Evolutionary conservation across 345 rosid genomes (phyloP).

Genomic region (Pistacia vera): DNA sequence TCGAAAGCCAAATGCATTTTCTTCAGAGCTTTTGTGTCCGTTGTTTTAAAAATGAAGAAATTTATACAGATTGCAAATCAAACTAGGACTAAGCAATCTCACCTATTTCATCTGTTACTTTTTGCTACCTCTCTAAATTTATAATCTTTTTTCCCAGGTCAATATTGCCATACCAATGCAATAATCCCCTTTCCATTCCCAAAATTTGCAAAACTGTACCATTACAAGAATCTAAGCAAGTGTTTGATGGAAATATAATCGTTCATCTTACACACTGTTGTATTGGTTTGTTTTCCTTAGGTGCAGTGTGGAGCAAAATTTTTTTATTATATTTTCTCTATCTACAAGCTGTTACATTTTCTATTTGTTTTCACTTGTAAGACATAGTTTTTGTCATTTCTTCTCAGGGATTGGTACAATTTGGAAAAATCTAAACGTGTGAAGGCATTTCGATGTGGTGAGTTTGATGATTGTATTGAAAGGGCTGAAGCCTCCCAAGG

Average conservation of each 20-base stretch:
- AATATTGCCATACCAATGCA: not conserved
- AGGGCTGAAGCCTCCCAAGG: constrained; percentile 83
- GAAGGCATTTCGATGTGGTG: constrained; percentile 96
- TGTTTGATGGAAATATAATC: not conserved
- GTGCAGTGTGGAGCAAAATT: not conserved
- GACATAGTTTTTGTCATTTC: constrained; percentile 9
- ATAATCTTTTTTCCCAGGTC: not conserved
- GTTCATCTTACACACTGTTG: not conserved
- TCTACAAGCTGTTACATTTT: not conserved
- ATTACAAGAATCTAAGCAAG: not conserved
- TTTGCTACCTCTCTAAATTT: not conserved
- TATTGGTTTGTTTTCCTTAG: not conserved
- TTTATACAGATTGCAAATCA: not conserved
- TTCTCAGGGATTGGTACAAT: constrained; percentile 96
- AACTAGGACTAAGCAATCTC: not conserved
- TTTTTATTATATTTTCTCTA: not conserved
- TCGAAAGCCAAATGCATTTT: not conserved
- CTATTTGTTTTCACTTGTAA: constrained; percentile 1
- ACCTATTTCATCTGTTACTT: not conserved
- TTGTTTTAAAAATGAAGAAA: not conserved
- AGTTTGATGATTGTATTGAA: constrained; percentile 92
- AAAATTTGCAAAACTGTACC: not conserved
- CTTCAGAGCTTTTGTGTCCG: not conserved
- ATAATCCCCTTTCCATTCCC: not conserved
- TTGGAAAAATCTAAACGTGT: constrained; percentile 98